Percentiles rank a stretch among this genome's conserved stretches.
These are phyloP conservation scores for Lepraria neglecta DNA, from an alignment of 495 filamentous ascomycete species.

Conservation along the genomic window DNA sequence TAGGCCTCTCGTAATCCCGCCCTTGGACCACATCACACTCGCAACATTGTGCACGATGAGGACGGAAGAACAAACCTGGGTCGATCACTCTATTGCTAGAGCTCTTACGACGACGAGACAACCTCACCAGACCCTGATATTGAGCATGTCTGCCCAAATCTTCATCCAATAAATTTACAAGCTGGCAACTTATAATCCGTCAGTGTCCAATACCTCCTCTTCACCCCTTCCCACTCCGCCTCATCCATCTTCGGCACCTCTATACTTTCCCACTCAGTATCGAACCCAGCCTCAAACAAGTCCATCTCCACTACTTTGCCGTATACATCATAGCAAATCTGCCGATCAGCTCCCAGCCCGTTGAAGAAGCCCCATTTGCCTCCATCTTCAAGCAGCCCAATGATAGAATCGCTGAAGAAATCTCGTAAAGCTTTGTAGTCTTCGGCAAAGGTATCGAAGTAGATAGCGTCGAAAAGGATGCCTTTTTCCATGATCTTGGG, in stretches of 20 bases:
- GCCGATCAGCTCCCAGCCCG: constrained; percentile 70
- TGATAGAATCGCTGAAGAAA: constrained; percentile 85
- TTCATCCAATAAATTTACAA: constrained; percentile 25
- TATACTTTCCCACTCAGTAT: constrained; percentile 78
- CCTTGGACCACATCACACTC: no score
- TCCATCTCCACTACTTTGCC: constrained; percentile 89
- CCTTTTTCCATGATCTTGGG: constrained; percentile 62
- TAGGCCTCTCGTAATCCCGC: no score
- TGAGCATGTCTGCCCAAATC: neutral
- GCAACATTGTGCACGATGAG: no score
- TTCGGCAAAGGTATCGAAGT: constrained; percentile 97
- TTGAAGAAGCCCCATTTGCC: constrained; percentile 92
- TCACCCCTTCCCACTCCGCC: constrained; percentile 75
- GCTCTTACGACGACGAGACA: no score
- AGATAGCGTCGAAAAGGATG: constrained; percentile 80
- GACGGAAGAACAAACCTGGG: no score
- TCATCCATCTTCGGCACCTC: constrained; percentile 55
- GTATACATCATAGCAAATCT: constrained; percentile 59
- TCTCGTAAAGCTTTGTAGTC: constrained; percentile 74
- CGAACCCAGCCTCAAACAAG: constrained; percentile 82
- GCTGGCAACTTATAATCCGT: constrained; percentile 65
- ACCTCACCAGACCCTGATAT: no score
- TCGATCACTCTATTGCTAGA: no score
- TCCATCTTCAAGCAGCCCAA: constrained; percentile 54
- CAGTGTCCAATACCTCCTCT: constrained; percentile 80